These are phyloP conservation scores for Gigaspora rosea DNA, from an alignment of 192 early-diverging fungal genomes.

Conservation along the genomic window DNA sequence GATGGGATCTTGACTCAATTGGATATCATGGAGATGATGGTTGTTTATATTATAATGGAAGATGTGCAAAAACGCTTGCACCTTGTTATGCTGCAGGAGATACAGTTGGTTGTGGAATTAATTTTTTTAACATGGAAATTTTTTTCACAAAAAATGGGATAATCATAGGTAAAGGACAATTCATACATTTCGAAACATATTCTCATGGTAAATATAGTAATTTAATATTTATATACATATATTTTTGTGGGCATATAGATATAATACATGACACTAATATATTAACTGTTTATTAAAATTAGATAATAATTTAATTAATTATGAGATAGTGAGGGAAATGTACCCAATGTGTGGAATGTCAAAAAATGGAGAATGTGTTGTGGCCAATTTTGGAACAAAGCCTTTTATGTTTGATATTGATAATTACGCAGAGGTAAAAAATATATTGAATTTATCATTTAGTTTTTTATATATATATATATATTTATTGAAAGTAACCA, in stretches of 20 bases:
- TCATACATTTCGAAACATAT: neutral
- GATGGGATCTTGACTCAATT: slow-evolving; percentile 87
- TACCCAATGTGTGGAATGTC: slow-evolving; percentile 75
- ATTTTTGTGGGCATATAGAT: neutral
- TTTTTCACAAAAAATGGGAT: slow-evolving; percentile 95
- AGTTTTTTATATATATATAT: no score
- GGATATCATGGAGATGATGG: slow-evolving; percentile 99
- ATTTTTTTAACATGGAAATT: slow-evolving; percentile 69
- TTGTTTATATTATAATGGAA: slow-evolving; percentile 42
- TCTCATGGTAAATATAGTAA: neutral
- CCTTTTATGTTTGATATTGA: slow-evolving; percentile 76
- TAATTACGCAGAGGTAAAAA: slow-evolving; percentile 55
- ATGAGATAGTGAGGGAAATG: slow-evolving; percentile 37
- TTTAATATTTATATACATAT: neutral
- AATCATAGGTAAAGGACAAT: slow-evolving; percentile 51
- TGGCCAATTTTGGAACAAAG: slow-evolving; percentile 75
- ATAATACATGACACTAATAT: neutral
- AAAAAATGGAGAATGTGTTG: slow-evolving; percentile 67
- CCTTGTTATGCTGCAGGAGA: slow-evolving; percentile 89
- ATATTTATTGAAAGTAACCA: no score
- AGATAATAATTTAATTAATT: slow-evolving; percentile 37
- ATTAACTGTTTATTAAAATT: slow-evolving; percentile 15
- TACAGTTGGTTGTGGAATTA: slow-evolving; percentile 88
- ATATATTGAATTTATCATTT: no score
- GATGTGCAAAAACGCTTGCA: slow-evolving; percentile 78